Percentiles rank a stretch among this genome's conserved stretches.
These are phyloP conservation scores for Nannochloris sp. DNA, from an alignment of 139 green algal genomes.

Conservation along the genomic window DNA sequence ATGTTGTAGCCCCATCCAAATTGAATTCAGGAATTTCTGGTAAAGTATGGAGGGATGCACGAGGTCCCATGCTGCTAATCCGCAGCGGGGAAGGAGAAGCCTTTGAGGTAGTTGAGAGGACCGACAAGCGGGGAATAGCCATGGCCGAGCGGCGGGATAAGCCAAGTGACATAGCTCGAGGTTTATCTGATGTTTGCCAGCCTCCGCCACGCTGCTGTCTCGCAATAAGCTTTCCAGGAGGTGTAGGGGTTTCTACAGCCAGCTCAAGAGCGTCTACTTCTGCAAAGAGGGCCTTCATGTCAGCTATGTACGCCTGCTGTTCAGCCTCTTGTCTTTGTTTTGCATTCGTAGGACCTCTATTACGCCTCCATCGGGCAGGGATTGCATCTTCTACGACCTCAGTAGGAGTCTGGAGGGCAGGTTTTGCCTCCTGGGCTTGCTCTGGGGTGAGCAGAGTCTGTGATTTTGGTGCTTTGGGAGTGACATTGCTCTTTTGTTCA, in stretches of 20 bases:
- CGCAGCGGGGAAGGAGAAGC: neutral
- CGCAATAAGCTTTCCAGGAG: neutral
- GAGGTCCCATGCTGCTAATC: neutral
- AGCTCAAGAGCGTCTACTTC: conserved; percentile 57
- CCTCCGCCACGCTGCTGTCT: neutral
- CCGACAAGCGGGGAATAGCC: neutral
- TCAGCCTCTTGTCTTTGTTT: neutral
- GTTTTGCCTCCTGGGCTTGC: too few species aligned
- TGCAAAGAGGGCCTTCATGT: conserved; percentile 21
- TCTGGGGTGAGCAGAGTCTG: too few species aligned
- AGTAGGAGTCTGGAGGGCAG: neutral
- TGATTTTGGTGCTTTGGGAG: too few species aligned
- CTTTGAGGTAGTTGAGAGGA: neutral
- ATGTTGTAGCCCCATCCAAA: neutral
- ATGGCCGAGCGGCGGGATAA: conserved; percentile 24
- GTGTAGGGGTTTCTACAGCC: conserved; percentile 33
- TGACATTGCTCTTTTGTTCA: too few species aligned
- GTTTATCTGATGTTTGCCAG: neutral
- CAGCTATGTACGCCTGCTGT: conserved; percentile 1
- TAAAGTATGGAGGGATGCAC: neutral
- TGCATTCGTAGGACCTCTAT: neutral
- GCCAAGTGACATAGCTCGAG: conserved; percentile 16
- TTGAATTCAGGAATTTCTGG: neutral
- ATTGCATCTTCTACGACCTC: neutral
- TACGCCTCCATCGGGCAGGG: neutral